phyloP scores from a whole-genome alignment of 768 basidiomycete genomes.

The Xerocomus spinulosus region DNA sequence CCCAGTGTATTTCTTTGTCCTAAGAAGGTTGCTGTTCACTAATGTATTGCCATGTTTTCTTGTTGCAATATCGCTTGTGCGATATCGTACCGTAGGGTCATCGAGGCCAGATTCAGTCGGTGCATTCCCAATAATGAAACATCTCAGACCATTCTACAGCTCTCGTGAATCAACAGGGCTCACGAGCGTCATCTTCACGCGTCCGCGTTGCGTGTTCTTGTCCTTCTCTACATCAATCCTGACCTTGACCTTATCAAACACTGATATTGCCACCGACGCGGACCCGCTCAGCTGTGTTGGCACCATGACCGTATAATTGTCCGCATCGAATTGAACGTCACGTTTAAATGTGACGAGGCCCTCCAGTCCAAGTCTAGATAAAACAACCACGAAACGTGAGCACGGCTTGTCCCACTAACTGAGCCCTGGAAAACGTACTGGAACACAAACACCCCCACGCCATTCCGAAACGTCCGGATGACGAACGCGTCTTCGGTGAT shows the following conservation, averaged over 20 bases:
- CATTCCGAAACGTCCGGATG: slow-evolving; percentile 91
- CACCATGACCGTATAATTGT: slow-evolving; percentile 80
- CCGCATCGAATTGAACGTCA: slow-evolving; percentile 84
- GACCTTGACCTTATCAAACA: slow-evolving; percentile 65
- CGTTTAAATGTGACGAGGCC: slow-evolving; percentile 93
- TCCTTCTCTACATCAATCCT: slow-evolving; percentile 92
- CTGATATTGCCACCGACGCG: background rate
- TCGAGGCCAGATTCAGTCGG: too few species aligned
- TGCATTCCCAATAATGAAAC: too few species aligned
- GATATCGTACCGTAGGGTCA: too few species aligned
- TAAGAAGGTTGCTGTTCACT: too few species aligned
- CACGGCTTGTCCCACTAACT: background rate
- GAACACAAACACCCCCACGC: slow-evolving; percentile 92
- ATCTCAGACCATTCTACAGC: slow-evolving; percentile 36
- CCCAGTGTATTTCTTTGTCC: background rate
- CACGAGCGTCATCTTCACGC: slow-evolving; percentile 78
- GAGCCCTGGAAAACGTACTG: slow-evolving; percentile 57
- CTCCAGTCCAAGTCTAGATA: slow-evolving; percentile 79
- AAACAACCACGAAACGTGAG: background rate
- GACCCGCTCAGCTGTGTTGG: slow-evolving; percentile 34
- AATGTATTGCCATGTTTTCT: slow-evolving; percentile 5
- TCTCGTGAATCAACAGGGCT: slow-evolving; percentile 55
- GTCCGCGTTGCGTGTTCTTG: slow-evolving; percentile 85
- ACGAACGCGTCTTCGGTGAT: slow-evolving; percentile 87
- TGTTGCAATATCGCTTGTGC: background rate